Percentiles rank a stretch among this genome's conserved stretches.
Evolutionary conservation across 2,329 filamentous ascomycete genomes (phyloP).

Genomic region (Curvularia sp.): DNA sequence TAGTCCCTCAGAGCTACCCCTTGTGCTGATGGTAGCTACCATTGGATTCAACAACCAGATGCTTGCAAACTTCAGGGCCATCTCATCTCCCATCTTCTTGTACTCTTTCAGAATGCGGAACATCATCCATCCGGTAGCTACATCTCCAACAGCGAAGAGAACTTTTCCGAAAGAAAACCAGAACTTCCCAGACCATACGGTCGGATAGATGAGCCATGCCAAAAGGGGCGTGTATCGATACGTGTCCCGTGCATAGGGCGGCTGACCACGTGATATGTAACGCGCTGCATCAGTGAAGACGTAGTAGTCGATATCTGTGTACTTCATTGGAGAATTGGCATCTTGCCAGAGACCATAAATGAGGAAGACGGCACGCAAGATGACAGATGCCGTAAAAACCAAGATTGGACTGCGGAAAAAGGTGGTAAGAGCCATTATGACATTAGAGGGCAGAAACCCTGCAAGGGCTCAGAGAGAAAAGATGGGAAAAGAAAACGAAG

Average conservation of each 20-base stretch:
- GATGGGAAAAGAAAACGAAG: background rate
- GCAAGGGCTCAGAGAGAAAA: background rate
- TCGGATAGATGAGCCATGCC: conserved; percentile 88
- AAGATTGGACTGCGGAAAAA: conserved; percentile 45
- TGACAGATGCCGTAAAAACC: conserved; percentile 56
- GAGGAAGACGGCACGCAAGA: conserved; percentile 76
- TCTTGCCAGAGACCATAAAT: conserved; percentile 94
- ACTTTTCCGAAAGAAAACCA: conserved; percentile 88
- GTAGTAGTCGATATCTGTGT: conserved; percentile 98
- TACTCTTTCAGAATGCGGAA: conserved; percentile 59
- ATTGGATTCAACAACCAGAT: conserved; percentile 98
- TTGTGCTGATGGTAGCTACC: conserved; percentile 95
- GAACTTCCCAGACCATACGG: conserved; percentile 63
- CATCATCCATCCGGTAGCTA: conserved; percentile 83
- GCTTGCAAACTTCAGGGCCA: conserved; percentile 76
- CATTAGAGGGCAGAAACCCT: background rate
- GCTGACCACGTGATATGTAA: conserved; percentile 70
- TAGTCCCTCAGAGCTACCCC: conserved; percentile 91
- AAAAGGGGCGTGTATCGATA: conserved; percentile 96
- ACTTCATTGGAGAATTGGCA: conserved; percentile 88
- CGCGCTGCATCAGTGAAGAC: conserved; percentile 96
- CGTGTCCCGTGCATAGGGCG: conserved; percentile 88
- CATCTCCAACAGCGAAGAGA: conserved; percentile 82
- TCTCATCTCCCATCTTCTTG: conserved; percentile 44
- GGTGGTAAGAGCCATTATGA: conserved; percentile 36